Conservation (phyloP, 1,284 basidiomycete genomes). For the Takashimella tepidaria region DNA sequence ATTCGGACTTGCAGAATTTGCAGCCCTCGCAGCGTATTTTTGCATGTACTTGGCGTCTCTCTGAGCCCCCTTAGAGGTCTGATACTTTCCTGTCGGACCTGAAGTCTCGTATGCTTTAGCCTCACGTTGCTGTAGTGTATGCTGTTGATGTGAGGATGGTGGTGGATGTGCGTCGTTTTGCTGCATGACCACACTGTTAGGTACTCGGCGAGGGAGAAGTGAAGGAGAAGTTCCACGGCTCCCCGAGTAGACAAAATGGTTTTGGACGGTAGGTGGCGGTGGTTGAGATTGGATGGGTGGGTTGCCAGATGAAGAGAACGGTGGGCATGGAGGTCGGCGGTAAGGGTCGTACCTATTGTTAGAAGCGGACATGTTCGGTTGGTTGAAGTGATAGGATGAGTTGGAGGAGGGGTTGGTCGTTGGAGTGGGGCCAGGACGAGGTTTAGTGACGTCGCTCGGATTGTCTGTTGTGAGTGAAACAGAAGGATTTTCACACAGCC, state of each 20-base stretch:
- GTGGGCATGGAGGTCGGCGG: background rate
- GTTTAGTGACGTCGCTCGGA: no score
- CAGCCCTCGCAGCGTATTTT: background rate
- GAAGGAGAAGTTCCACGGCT: background rate
- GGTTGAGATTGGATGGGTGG: background rate
- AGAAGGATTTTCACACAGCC: no score
- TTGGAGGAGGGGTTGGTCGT: no score
- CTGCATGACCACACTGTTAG: background rate
- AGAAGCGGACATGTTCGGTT: no score
- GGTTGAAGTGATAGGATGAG: no score
- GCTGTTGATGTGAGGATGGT: background rate
- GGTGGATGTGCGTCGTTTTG: background rate
- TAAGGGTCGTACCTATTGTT: background rate
- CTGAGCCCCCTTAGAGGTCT: conserved; percentile 29
- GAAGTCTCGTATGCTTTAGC: background rate
- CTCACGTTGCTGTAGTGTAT: background rate
- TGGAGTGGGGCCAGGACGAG: no score
- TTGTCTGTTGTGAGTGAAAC: no score
- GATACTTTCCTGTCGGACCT: conserved; percentile 18
- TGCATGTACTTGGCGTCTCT: conserved; percentile 26
- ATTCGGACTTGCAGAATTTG: no score
- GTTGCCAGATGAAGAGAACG: background rate
- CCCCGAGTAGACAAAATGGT: no score
- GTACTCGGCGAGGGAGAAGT: background rate
- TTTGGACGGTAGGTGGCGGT: no score